Evolutionary conservation across 2,329 filamentous ascomycete genomes (phyloP).

Genomic region (Clarireedia homoeocarpa): DNA sequence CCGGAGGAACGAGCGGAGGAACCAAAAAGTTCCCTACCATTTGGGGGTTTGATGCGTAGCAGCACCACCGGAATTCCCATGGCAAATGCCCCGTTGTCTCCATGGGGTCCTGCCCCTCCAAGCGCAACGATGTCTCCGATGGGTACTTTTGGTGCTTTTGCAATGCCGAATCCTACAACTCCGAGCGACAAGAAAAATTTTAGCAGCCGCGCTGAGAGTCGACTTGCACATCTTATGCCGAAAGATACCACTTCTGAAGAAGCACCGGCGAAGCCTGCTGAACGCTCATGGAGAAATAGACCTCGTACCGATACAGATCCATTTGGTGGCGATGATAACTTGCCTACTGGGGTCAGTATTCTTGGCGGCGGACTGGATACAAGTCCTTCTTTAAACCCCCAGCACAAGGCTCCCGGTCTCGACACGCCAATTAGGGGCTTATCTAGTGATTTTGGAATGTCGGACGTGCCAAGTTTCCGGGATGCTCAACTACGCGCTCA

Average conservation of each 20-base stretch:
- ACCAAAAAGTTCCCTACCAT: constrained; percentile 31
- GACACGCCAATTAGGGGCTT: constrained; percentile 35
- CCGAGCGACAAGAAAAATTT: constrained; percentile 67
- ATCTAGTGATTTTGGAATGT: constrained; percentile 54
- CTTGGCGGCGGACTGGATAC: constrained; percentile 69
- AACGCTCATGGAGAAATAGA: constrained; percentile 52
- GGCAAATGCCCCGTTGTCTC: constrained; percentile 37
- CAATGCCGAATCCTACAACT: constrained; percentile 51
- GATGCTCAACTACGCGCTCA: constrained; percentile 44
- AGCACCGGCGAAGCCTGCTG: constrained; percentile 41
- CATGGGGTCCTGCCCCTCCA: constrained; percentile 35
- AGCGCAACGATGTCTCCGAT: constrained; percentile 64
- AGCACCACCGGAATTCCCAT: constrained; percentile 43
- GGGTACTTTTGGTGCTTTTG: constrained; percentile 87
- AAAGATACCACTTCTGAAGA: constrained; percentile 65
- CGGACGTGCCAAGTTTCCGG: constrained; percentile 49
- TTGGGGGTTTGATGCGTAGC: constrained; percentile 44
- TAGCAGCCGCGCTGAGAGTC: constrained; percentile 65
- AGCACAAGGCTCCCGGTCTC: constrained; percentile 35
- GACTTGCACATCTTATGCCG: constrained; percentile 76
- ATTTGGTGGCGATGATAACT: constrained; percentile 53
- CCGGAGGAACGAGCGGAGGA: constrained; percentile 46
- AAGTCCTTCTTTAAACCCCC: constrained; percentile 41
- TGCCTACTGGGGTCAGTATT: constrained; percentile 60
- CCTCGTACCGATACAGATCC: constrained; percentile 68